Evolutionary conservation across 2,329 filamentous ascomycete genomes (phyloP).

Genomic region (Fusarium subtropicale): DNA sequence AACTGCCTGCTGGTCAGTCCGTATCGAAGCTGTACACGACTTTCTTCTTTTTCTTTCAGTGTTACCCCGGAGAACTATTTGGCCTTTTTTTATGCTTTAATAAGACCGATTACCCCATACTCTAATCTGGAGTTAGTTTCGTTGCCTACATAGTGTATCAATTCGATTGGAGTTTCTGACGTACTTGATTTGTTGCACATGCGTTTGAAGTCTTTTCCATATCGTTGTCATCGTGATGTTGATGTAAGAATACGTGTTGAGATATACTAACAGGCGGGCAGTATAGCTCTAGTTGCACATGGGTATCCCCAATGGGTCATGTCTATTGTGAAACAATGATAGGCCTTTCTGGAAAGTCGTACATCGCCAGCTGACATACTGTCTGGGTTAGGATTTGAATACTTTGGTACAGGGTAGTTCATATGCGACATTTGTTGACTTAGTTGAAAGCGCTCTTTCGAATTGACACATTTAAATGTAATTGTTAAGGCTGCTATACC

Average conservation of each 20-base stretch:
- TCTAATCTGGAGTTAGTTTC: conserved; percentile 50
- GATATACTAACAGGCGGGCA: neutral
- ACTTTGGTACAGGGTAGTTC: neutral
- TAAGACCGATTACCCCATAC: conserved; percentile 51
- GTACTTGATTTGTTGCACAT: neutral
- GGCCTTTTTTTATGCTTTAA: conserved; percentile 55
- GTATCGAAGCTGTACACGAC: conserved; percentile 44
- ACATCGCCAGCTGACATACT: neutral
- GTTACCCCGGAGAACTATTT: conserved; percentile 52
- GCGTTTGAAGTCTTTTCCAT: neutral
- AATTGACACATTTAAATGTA: too few species aligned
- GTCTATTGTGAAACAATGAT: neutral
- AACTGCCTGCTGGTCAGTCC: conserved; percentile 11
- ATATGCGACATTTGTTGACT: neutral
- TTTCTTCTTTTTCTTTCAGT: conserved; percentile 54
- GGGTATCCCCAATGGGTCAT: neutral
- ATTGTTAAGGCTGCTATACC: too few species aligned
- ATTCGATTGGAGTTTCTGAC: conserved; percentile 43
- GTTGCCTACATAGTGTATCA: conserved; percentile 45
- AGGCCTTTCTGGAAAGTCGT: neutral
- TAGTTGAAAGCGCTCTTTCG: neutral
- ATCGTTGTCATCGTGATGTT: neutral
- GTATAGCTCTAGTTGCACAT: neutral
- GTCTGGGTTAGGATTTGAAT: neutral
- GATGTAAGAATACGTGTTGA: neutral